Percentiles rank a stretch among this genome's conserved stretches.
These are phyloP conservation scores for Epipyxis sp. DNA, from an alignment of 108 stramenopile species.

Conservation along the genomic window DNA sequence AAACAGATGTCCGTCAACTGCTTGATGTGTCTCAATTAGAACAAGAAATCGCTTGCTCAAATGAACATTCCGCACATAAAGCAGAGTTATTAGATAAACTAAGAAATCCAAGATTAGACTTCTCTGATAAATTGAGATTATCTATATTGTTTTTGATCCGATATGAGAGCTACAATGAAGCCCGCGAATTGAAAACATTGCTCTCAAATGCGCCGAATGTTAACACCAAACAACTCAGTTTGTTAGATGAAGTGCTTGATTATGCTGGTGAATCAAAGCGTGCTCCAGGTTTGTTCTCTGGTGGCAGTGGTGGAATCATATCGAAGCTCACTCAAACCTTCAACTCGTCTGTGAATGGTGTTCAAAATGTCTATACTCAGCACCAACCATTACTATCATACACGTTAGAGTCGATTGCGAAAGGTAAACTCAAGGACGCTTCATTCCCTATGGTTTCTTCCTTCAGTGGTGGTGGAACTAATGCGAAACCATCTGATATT, in stretches of 20 bases:
- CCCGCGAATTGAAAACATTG: constrained; percentile 69
- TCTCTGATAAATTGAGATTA: constrained; percentile 91
- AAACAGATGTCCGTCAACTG: constrained; percentile 80
- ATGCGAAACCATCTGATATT: constrained; percentile 56
- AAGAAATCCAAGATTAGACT: constrained; percentile 65
- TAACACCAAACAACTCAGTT: constrained; percentile 72
- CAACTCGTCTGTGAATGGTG: constrained; percentile 89
- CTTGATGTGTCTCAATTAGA: constrained; percentile 98
- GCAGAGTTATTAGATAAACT: constrained; percentile 80
- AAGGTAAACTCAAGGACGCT: constrained; percentile 75
- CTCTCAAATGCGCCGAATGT: constrained; percentile 87
- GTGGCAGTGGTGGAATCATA: constrained; percentile 55
- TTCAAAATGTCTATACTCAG: constrained; percentile 94
- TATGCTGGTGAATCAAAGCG: constrained; percentile 74
- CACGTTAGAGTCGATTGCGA: constrained; percentile 70
- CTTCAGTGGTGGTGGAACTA: constrained; percentile 36
- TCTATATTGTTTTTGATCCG: constrained; percentile 92
- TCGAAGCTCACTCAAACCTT: constrained; percentile 84
- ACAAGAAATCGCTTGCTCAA: constrained; percentile 92
- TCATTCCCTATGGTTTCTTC: constrained; percentile 58
- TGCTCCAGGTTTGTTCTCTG: constrained; percentile 85
- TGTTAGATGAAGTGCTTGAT: constrained; percentile 82
- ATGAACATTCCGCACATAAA: constrained; percentile 83
- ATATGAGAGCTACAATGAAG: constrained; percentile 78
- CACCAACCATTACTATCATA: constrained; percentile 89